Evolutionary conservation across 495 filamentous ascomycete genomes (phyloP), one percentile per base, ranked within the genome.

Genomic region (Penicillium steckii): DNA sequence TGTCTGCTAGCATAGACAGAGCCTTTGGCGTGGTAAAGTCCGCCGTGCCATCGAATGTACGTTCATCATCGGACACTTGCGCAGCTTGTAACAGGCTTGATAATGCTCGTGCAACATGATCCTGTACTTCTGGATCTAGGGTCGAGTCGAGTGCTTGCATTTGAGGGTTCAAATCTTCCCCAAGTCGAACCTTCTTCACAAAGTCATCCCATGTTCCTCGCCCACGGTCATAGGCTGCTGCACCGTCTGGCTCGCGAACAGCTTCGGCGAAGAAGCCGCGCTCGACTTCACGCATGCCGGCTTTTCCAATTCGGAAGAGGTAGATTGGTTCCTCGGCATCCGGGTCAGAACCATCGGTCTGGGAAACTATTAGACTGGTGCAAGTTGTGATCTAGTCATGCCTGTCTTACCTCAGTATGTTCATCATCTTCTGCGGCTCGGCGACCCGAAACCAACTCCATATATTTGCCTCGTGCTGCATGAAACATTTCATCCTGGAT

Each of bases 351-450:
- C 65, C 66, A 48, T 77, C 72, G n/a, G 71, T 70, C 71, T 76
- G 44, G 19, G 33, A 30, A 24, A 40, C n/a, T 25, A 44, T 58
- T 49, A 62, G 58, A 25, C 40, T 15, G 18, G 17, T 1, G 13
- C n/a, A n/a, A n/a, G n/a, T n/a, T n/a, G n/a, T n/a, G n/a, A n/a
- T 2, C 2, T 24, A 27, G 27, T 8, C 18, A 25, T 17, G 41
- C 13, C 25, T 23, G 22, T 45, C 59, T 53, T 57, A 72, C 73
- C 62, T 77, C 74, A 5, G 74, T 77, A 48, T 77, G 74, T 44
- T 77, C 72, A 49, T 77, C 74, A 46, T 77, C 74, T 45, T 75
- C 74, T 3, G 70, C 74, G n/a, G 65, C 70, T 24, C 64, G 65
- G 15, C 62, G 68, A 17, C 71, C 70, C 50, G 62, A 54, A 23